A percentile compares a stretch with the other conserved stretches of the same genome.
Conservation (phyloP, 768 basidiomycete genomes). For the Xerocomus potaroensis region DNA sequence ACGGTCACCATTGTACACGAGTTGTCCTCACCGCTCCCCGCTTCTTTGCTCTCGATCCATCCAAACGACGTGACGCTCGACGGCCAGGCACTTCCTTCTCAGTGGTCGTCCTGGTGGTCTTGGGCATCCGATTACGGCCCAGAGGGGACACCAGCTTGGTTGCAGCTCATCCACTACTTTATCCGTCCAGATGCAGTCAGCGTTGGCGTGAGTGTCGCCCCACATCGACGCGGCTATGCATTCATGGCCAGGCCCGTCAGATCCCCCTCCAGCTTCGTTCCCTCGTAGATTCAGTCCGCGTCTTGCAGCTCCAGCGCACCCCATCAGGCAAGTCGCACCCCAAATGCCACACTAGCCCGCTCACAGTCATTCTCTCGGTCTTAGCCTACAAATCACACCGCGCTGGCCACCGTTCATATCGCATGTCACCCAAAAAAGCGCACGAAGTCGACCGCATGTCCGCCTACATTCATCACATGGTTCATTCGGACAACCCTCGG, state of each 20-base stretch:
- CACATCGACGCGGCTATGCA: not conserved
- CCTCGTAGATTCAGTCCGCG: conserved; percentile 22
- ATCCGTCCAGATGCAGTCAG: conserved; percentile 2
- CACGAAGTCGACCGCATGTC: conserved; percentile 70
- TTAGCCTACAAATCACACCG: conserved; percentile 7
- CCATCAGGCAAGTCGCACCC: conserved; percentile 11
- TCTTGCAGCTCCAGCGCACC: conserved; percentile 25
- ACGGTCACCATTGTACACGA: conserved; percentile 13
- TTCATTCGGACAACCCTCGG: conserved; percentile 22
- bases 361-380: not conserved
- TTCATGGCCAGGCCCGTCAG: conserved; percentile 4
- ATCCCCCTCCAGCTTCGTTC: conserved; percentile 22
- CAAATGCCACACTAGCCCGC: not conserved
- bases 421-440: conserved; percentile 74
- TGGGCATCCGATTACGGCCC: conserved; percentile 25
- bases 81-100: conserved; percentile 16
- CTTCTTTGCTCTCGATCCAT: conserved; percentile 40
- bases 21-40: conserved; percentile 20
- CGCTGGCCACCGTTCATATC: conserved; percentile 24
- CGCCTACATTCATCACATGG: conserved; percentile 42
- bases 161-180: conserved; percentile 23
- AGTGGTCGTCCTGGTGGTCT: conserved; percentile 36
- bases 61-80: conserved; percentile 41
- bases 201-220: conserved; percentile 16
- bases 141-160: conserved; percentile 24